Percentiles rank a stretch among this genome's conserved stretches.
Evolutionary conservation across 2,329 filamentous ascomycete species (phyloP).

Genomic region (Epichloe sp.): DNA sequence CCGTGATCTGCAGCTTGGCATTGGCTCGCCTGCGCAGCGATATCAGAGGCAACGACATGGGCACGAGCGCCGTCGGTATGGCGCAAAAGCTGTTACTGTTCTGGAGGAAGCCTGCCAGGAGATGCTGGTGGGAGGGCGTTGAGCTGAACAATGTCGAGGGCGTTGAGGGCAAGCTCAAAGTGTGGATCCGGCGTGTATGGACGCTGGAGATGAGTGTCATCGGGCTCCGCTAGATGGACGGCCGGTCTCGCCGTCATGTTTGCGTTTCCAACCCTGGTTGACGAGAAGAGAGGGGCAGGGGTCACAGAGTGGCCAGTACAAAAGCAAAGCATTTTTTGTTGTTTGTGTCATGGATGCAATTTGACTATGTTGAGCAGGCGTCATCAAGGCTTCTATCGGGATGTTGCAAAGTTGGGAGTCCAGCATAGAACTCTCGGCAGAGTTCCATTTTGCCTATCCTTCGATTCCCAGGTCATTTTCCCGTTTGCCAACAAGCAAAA

Average conservation of each 20-base stretch:
- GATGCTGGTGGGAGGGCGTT: slow-evolving; percentile 99
- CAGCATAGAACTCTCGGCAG: neutral
- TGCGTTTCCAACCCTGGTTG: neutral
- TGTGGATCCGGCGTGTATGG: slow-evolving; percentile 98
- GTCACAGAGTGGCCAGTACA: neutral
- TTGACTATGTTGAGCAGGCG: slow-evolving; percentile 7
- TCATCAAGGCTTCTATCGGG: slow-evolving; percentile 3
- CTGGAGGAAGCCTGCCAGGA: slow-evolving; percentile 90
- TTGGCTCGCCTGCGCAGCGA: slow-evolving; percentile 87
- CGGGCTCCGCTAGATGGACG: slow-evolving; percentile 49
- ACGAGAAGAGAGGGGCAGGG: neutral
- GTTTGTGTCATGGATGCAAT: neutral
- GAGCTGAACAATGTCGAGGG: slow-evolving; percentile 83
- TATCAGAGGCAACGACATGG: slow-evolving; percentile 64
- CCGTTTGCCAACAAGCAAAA: too few species aligned
- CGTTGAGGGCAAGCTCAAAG: slow-evolving; percentile 82
- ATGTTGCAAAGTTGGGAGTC: neutral
- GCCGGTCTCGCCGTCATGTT: too few species aligned
- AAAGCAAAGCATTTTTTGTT: slow-evolving; percentile 2
- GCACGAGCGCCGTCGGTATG: slow-evolving; percentile 83
- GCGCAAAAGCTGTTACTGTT: slow-evolving; percentile 95
- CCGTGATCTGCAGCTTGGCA: slow-evolving; percentile 92
- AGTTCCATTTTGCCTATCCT: neutral
- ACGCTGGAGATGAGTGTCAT: slow-evolving; percentile 97
- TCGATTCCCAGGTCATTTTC: too few species aligned